Evolutionary conservation across 1,139 yeast genomes (phyloP).

Genomic region (Pichia sp.): DNA sequence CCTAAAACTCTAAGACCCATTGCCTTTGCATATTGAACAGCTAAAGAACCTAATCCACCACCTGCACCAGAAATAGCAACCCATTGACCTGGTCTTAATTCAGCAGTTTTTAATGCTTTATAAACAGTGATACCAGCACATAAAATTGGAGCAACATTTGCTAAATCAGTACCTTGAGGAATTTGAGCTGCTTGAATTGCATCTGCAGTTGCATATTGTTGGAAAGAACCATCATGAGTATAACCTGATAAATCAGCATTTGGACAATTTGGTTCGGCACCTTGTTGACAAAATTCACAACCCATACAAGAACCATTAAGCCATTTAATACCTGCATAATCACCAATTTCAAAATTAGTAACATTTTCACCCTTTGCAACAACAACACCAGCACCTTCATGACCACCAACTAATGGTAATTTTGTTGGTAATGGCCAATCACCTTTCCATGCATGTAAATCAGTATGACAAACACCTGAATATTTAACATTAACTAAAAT

Average conservation of each 20-base stretch:
- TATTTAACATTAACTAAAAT: slow-evolving; percentile 61
- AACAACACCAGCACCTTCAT: slow-evolving; percentile 79
- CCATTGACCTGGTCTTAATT: slow-evolving; percentile 59
- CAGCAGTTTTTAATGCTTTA: slow-evolving; percentile 70
- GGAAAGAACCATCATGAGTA: slow-evolving; percentile 78
- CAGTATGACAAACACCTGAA: slow-evolving; percentile 79
- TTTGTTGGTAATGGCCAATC: slow-evolving; percentile 68
- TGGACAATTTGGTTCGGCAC: slow-evolving; percentile 63
- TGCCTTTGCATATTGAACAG: slow-evolving; percentile 68
- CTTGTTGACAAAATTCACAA: slow-evolving; percentile 62
- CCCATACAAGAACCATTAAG: slow-evolving; percentile 64
- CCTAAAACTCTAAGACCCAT: slow-evolving; percentile 71
- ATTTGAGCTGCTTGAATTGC: slow-evolving; percentile 70
- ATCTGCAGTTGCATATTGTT: slow-evolving; percentile 75
- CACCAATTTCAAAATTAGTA: slow-evolving; percentile 62
- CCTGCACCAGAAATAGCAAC: slow-evolving; percentile 75
- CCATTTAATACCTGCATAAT: slow-evolving; percentile 72
- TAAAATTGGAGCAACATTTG: slow-evolving; percentile 62
- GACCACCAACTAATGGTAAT: slow-evolving; percentile 74
- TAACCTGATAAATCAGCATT: slow-evolving; percentile 67
- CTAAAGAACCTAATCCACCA: slow-evolving; percentile 74
- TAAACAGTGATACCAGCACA: slow-evolving; percentile 82
- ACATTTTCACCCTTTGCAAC: slow-evolving; percentile 66
- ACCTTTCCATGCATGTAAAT: slow-evolving; percentile 76
- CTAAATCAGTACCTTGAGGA: slow-evolving; percentile 61